phyloP scores from a whole-genome alignment of 176 grass and related monocot genomes.

The Coix lacrymajobi region DNA sequence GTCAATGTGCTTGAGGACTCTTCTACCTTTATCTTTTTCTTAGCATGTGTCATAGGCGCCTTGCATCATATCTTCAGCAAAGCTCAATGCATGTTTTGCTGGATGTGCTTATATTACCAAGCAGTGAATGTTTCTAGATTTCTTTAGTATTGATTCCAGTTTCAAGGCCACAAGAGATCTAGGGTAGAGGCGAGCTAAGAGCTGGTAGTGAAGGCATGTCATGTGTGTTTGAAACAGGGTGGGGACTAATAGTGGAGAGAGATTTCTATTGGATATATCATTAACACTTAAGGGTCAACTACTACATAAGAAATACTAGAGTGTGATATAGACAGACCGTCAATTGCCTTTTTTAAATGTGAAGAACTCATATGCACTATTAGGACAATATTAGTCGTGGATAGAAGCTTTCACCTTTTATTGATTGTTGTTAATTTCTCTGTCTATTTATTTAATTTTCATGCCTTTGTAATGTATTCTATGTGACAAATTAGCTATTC shows the following conservation, averaged over 20 bases:
- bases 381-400: too few relatives aligned
- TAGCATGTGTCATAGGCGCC: not conserved
- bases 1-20: not conserved
- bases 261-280: not conserved
- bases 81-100: not conserved
- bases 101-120: not conserved
- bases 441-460: too few relatives aligned
- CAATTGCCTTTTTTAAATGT: not conserved
- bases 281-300: not conserved
- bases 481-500: too few relatives aligned
- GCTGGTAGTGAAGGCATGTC: not conserved
- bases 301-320: not conserved
- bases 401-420: too few relatives aligned
- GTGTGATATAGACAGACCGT: not conserved
- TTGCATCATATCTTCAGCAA: not conserved
- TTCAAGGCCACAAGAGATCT: not conserved
- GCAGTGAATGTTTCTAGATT: not conserved
- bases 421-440: too few relatives aligned
- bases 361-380: not conserved
- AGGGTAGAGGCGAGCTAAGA: not conserved
- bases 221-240: not conserved
- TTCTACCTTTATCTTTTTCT: not conserved
- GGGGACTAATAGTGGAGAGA: not conserved
- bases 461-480: too few relatives aligned
- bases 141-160: not conserved